Percentiles rank a stretch among this genome's conserved stretches.
Evolutionary conservation across 1,284 basidiomycete genomes (phyloP).

Genomic region (Fomitopsis schrenkii): DNA sequence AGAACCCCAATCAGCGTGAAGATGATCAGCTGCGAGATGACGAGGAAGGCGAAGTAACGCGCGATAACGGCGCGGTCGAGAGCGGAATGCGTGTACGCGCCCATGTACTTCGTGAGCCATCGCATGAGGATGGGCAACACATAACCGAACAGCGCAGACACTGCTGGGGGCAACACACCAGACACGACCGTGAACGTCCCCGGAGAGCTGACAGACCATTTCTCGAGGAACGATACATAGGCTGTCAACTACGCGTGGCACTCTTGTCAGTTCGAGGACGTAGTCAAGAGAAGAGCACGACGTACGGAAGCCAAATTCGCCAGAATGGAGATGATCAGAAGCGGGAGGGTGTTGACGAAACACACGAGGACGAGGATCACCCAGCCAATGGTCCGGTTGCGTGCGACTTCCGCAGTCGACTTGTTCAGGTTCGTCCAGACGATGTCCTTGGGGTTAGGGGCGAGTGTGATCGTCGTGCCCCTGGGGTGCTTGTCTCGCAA

Average conservation of each 20-base stretch:
- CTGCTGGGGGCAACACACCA: conserved; percentile 84
- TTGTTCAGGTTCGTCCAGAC: conserved; percentile 89
- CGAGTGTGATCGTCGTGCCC: conserved; percentile 66
- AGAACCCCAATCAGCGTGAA: conserved; percentile 89
- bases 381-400: conserved; percentile 73
- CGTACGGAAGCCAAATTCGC: conserved; percentile 74
- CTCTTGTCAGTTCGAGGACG: not conserved
- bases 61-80: conserved; percentile 88
- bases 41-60: conserved; percentile 88
- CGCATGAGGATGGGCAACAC: conserved; percentile 88
- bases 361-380: conserved; percentile 72
- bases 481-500: conserved; percentile 67
- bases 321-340: conserved; percentile 76
- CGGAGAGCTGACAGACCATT: conserved; percentile 61
- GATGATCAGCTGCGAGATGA: conserved; percentile 86
- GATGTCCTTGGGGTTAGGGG: conserved; percentile 85
- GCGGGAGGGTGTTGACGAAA: conserved; percentile 90
- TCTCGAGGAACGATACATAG: conserved; percentile 69
- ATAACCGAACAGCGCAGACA: conserved; percentile 88
- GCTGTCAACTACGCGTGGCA: conserved; percentile 42
- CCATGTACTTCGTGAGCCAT: conserved; percentile 79
- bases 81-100: conserved; percentile 71
- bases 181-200: conserved; percentile 72
- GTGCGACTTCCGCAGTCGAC: conserved; percentile 59
- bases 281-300: conserved; percentile 10